Base-by-base conservation (phyloP, 2,329 filamentous ascomycete species). In the Botrytis hyacinthi region DNA sequence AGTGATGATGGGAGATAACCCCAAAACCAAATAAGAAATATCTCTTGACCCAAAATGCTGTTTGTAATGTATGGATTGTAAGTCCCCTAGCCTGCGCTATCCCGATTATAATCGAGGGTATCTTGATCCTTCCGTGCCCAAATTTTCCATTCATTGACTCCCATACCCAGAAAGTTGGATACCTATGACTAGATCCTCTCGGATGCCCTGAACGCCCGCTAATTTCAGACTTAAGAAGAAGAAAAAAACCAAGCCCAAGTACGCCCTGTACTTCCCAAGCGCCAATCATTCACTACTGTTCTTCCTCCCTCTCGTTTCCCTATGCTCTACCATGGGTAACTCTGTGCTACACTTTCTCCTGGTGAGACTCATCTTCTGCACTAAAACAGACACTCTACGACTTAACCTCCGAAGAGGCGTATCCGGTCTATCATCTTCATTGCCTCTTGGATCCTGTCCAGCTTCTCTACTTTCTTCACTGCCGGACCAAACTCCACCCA, bases 241-340 rank as follows among this genome's bases (percentile, higher is more conserved):
- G 32, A 7, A 12, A 26, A n/a, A n/a, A 51, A 16, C 26, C 26
- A n/a, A 54, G 48, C 26, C 37, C 44, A 67, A 40, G 20, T 12
- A 18, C 26, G 12, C 9, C 48, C 1, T 42, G 20, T 9, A 37
- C 4, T 16, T 32, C 46, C 26, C 48, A 68, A 40, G 2, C 48
- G 2, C 48, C 48, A 22, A 16, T 51, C 35, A 40, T 42, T 40
- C 37, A n/a, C 16, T 18, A 12, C 40, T 63, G 9, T 29, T n/a
- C 37, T 46, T 46, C n/a, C 61, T 42, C 35, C 35, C 32, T n/a
- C 65, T 68, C 57, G 42, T 65, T 70, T 77, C 76, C 18, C 75
- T 73, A 65, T 77, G 76, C 65, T 76, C 76, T 54, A 76, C 71
- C 60, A 72, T 59, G 20, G 72, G 75, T 22, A 75, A 51, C 54